A percentile compares a stretch with the other conserved stretches of the same genome.
These are phyloP conservation scores for Aspergillus glaucus DNA, from an alignment of 2,329 filamentous ascomycete species.

Conservation along the genomic window DNA sequence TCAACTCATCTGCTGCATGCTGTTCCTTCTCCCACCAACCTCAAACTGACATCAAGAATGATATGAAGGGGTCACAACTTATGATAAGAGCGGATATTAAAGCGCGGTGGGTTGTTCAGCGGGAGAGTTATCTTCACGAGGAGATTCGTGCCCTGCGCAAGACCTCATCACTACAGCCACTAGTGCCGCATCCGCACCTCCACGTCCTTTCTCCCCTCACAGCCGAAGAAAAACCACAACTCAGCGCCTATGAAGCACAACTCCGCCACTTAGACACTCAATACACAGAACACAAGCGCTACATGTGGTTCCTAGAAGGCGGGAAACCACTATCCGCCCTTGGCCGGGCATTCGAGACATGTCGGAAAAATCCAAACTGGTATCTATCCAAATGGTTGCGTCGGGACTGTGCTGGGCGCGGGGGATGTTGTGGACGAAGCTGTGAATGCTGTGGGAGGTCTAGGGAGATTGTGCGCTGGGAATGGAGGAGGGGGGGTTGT, in stretches of 20 bases:
- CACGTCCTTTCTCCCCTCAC: no score
- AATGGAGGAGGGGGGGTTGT: neutral
- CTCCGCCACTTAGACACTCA: no score
- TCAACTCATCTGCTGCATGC: neutral
- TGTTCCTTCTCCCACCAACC: neutral
- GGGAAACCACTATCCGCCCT: no score
- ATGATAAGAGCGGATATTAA: neutral
- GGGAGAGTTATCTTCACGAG: neutral
- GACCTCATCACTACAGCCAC: neutral
- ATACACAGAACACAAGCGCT: no score
- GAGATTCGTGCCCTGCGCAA: neutral
- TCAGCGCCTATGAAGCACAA: no score
- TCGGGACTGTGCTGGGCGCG: neutral
- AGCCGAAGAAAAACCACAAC: no score
- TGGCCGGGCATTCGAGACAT: no score
- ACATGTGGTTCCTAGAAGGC: no score
- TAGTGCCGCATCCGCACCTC: neutral
- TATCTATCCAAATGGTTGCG: neutral
- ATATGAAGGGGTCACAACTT: neutral
- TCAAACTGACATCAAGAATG: neutral
- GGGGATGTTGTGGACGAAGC: neutral
- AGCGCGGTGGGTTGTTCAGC: neutral
- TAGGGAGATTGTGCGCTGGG: neutral
- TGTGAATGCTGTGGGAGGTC: slow-evolving; percentile 2
- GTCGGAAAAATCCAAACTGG: neutral